Percentiles rank a stretch among this genome's conserved stretches.
These are phyloP conservation scores for Lumnitzera racemosa DNA, from an alignment of 345 rosid species.

Conservation along the genomic window DNA sequence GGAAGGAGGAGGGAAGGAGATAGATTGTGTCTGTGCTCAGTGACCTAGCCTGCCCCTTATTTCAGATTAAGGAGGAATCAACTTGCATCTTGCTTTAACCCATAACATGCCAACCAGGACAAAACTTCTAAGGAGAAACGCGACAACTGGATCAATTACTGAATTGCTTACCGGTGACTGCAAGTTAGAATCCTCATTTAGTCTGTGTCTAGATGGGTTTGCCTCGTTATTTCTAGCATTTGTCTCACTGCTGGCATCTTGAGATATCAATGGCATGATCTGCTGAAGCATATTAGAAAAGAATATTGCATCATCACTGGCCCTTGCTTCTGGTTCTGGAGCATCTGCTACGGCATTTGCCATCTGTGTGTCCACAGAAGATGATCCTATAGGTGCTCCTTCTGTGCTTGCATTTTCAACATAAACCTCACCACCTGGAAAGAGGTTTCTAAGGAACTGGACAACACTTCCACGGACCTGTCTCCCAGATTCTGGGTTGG, in stretches of 20 bases:
- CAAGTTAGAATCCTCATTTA: conserved; percentile 18
- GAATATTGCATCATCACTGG: conserved; percentile 47
- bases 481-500: conserved; percentile 38
- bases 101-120: too few species aligned
- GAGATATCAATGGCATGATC: conserved; percentile 53
- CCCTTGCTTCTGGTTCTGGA: conserved; percentile 27
- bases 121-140: too few species aligned
- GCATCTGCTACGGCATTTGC: conserved; percentile 13
- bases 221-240: conserved; percentile 18
- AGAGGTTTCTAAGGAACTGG: conserved; percentile 41
- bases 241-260: conserved; percentile 21
- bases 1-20: too few species aligned
- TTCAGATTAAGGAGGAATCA: too few species aligned
- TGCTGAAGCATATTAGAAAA: conserved; percentile 57
- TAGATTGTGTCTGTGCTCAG: too few species aligned
- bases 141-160: not conserved
- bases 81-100: not conserved
- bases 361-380: conserved; percentile 20
- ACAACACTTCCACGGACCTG: conserved; percentile 34
- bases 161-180: conserved; percentile 1
- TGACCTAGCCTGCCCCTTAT: too few species aligned
- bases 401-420: conserved; percentile 30
- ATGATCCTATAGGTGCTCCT: conserved; percentile 24
- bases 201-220: conserved; percentile 4
- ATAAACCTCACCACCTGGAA: conserved; percentile 52